These are phyloP conservation scores for Russula griseocarnosa DNA, from an alignment of 768 basidiomycete genomes.

Conservation along the genomic window DNA sequence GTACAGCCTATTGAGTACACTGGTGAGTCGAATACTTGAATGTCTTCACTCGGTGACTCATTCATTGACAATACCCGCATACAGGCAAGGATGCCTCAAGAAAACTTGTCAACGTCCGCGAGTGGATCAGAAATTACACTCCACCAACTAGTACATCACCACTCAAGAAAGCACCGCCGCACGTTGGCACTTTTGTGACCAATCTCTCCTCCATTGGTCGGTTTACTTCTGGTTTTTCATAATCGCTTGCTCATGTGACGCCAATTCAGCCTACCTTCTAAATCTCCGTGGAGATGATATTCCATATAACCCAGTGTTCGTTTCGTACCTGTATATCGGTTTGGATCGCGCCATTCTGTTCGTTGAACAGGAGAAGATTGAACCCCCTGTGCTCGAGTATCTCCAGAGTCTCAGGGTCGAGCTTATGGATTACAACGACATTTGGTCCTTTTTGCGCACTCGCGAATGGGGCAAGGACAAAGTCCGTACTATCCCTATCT, in stretches of 20 bases:
- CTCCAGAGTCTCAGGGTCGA: constrained; percentile 54
- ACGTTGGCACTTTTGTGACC: constrained; percentile 61
- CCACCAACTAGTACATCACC: constrained; percentile 58
- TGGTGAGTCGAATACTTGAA: constrained; percentile 37
- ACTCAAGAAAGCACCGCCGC: constrained; percentile 53
- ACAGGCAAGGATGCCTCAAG: constrained; percentile 55
- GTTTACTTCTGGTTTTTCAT: constrained; percentile 27
- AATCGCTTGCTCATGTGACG: constrained; percentile 16
- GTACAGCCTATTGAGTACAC: constrained; percentile 70
- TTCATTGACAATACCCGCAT: background rate
- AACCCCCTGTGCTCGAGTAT: constrained; percentile 54
- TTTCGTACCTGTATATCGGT: constrained; percentile 76
- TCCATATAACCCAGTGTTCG: constrained; percentile 89
- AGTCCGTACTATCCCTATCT: constrained; percentile 36
- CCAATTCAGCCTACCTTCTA: constrained; percentile 65
- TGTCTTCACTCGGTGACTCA: background rate
- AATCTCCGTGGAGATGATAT: constrained; percentile 90
- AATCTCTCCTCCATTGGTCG: constrained; percentile 68
- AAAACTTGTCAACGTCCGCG: constrained; percentile 68
- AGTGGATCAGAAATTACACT: constrained; percentile 63
- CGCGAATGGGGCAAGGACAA: constrained; percentile 79
- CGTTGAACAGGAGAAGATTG: constrained; percentile 64
- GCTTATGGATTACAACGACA: constrained; percentile 63
- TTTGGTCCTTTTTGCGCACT: constrained; percentile 74
- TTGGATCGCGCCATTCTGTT: constrained; percentile 64